These are phyloP conservation scores for Pterulicium gracile DNA, from an alignment of 1,284 basidiomycete species.

Conservation along the genomic window DNA sequence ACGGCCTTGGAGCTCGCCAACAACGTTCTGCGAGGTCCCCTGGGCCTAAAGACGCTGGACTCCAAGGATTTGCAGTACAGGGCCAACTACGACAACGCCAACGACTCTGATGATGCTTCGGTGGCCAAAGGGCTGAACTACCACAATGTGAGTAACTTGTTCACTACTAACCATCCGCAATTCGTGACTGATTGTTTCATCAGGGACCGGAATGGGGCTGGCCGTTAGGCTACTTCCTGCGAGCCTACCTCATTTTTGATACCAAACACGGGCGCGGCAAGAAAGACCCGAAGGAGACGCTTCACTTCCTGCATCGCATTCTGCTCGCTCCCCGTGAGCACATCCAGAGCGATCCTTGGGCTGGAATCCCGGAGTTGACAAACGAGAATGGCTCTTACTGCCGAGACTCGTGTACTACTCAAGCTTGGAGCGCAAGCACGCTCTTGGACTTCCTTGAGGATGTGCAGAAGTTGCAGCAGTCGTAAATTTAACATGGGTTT, in stretches of 20 bases:
- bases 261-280: constrained; percentile 47
- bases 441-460: constrained; percentile 78
- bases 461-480: constrained; percentile 34
- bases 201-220: constrained; percentile 88
- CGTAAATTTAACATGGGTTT: no score
- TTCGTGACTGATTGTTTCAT: not conserved
- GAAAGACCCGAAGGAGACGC: constrained; percentile 57
- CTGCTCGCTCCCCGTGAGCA: constrained; percentile 63
- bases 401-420: constrained; percentile 80
- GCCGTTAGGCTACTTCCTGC: constrained; percentile 91
- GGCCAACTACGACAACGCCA: constrained; percentile 84
- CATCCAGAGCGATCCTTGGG: constrained; percentile 77
- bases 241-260: constrained; percentile 86
- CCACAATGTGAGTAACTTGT: constrained; percentile 64
- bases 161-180: constrained; percentile 10
- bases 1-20: constrained; percentile 71
- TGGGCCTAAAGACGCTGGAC: constrained; percentile 94
- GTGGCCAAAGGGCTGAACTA: constrained; percentile 90
- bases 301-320: constrained; percentile 70
- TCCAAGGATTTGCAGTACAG: constrained; percentile 78
- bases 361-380: constrained; percentile 85
- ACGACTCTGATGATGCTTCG: constrained; percentile 73
- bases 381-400: constrained; percentile 78
- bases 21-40: constrained; percentile 64
- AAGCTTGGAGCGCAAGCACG: constrained; percentile 89